These are phyloP conservation scores for Populus hybrid DNA, from an alignment of 441 rosid genomes.

Conservation along the genomic window DNA sequence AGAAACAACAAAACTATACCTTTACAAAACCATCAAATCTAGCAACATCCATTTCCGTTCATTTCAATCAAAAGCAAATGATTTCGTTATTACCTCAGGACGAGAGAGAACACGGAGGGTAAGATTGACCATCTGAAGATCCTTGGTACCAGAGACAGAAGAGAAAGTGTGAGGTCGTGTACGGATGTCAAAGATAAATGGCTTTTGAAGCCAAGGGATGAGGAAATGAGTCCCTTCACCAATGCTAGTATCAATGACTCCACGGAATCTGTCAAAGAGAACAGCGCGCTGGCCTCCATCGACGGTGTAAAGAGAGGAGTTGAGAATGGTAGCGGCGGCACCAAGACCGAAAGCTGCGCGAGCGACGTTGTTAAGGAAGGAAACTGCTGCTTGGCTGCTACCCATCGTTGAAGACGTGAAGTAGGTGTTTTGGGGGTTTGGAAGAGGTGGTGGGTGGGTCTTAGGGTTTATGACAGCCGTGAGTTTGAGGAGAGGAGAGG, in stretches of 20 bases:
- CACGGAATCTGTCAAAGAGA: conserved; percentile 81
- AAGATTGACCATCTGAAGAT: conserved; percentile 98
- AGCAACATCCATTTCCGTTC: background rate
- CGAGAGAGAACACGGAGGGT: conserved; percentile 94
- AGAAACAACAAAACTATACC: background rate
- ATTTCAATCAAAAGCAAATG: background rate
- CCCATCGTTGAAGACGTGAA: conserved; percentile 40
- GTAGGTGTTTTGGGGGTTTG: conserved; percentile 35
- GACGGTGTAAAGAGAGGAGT: conserved; percentile 77
- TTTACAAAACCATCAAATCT: background rate
- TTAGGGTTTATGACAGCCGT: background rate
- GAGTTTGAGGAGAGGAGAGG: background rate
- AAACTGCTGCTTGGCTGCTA: conserved; percentile 68
- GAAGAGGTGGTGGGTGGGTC: background rate
- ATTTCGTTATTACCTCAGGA: conserved; percentile 53
- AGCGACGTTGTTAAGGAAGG: conserved; percentile 59
- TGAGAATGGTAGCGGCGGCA: conserved; percentile 55
- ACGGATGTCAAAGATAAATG: conserved; percentile 81
- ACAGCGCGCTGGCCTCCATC: conserved; percentile 96
- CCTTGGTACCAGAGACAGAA: conserved; percentile 89
- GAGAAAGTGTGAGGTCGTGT: conserved; percentile 94
- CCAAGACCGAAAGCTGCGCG: conserved; percentile 84
- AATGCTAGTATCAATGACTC: conserved; percentile 71
- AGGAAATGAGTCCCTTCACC: conserved; percentile 94
- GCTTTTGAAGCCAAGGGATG: conserved; percentile 86